Base-by-base conservation (phyloP, 2,329 filamentous ascomycete genomes). In the Aureobasidium musti region DNA sequence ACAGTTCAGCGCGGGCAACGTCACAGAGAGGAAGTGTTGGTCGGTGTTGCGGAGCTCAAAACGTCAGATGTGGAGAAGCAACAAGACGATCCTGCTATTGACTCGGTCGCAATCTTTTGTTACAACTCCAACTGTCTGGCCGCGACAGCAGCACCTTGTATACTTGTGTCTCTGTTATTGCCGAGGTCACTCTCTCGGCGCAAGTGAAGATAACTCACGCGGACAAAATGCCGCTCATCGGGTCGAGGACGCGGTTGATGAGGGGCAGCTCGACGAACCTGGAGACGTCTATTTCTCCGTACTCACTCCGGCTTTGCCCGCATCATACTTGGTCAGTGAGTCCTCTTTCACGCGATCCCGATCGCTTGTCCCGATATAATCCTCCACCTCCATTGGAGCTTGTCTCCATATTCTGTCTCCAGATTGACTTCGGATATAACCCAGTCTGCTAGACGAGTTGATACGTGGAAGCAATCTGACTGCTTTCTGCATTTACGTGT, bases 1-100 rank as follows among this genome's bases (percentile, higher is more conserved):
- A n/a, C 35, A 39, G 26, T 49, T 23, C 21, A 35, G 33, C 33
- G 43, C n/a, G 41, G 41, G 14, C 35, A 63, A 41, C 63, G 53
- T 53, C 30, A 52, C 33, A 45, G 26, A 37, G n/a, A 57, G 37
- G 26, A 65, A 41, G 39, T 47, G 52, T 65, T 65, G 64, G 53
- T 66, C 33, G 64, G 64, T 66, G 53, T 66, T 66, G 64, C 64
- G 64, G 64, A 60, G 54, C 64, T 66, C 64, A 53, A 57, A 66
- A 66, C 64, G 64, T 66, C 64, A 66, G 64, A 66, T 64, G 64
- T 66, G 64, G 64, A 60, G 64, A 65, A 53, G 41, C 30, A 47
- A 8, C 45, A 39, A 66, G 52, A 43, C 61, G 61, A 63, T 64
- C 49, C 26, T 52, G 43, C 43, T 28, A 33, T 52, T 41, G 33